Evolutionary conservation across 2,329 filamentous ascomycete genomes (phyloP).

Genomic region (Colletotrichum sp.): DNA sequence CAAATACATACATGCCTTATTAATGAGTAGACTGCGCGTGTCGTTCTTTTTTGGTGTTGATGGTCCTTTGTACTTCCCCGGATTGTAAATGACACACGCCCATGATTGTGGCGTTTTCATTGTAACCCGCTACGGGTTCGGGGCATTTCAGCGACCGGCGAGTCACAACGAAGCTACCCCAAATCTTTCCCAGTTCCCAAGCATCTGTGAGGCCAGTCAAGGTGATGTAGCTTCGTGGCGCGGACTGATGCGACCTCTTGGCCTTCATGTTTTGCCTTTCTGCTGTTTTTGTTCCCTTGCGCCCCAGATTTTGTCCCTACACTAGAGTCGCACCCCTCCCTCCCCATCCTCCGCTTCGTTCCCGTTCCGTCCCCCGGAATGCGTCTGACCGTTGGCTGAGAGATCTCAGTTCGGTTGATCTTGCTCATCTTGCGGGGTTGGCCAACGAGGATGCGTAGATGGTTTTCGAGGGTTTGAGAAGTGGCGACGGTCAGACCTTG

Average conservation of each 20-base stretch:
- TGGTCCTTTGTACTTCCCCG: background rate
- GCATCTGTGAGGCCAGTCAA: background rate
- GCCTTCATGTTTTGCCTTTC: background rate
- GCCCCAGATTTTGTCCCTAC: background rate
- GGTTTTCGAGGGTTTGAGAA: background rate
- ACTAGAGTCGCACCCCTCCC: background rate
- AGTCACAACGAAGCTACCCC: slow-evolving; percentile 3
- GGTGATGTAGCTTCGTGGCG: background rate
- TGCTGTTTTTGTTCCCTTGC: background rate
- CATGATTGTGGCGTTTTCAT: background rate
- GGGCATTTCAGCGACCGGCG: background rate
- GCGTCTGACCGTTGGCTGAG: slow-evolving; percentile 13
- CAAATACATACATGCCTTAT: background rate
- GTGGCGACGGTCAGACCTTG: background rate
- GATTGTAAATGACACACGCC: background rate
- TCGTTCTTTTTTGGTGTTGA: background rate
- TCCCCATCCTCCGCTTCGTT: background rate
- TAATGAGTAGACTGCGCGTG: background rate
- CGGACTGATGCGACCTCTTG: slow-evolving; percentile 4
- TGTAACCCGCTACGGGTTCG: background rate
- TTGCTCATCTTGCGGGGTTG: slow-evolving; percentile 13
- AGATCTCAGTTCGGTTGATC: slow-evolving; percentile 10
- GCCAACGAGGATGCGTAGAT: background rate
- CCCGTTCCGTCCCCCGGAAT: background rate
- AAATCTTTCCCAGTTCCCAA: background rate